Percentiles rank a stretch among this genome's conserved stretches.
Conservation (phyloP, 2,329 filamentous ascomycete genomes). For the Dactylellina leptospora region DNA sequence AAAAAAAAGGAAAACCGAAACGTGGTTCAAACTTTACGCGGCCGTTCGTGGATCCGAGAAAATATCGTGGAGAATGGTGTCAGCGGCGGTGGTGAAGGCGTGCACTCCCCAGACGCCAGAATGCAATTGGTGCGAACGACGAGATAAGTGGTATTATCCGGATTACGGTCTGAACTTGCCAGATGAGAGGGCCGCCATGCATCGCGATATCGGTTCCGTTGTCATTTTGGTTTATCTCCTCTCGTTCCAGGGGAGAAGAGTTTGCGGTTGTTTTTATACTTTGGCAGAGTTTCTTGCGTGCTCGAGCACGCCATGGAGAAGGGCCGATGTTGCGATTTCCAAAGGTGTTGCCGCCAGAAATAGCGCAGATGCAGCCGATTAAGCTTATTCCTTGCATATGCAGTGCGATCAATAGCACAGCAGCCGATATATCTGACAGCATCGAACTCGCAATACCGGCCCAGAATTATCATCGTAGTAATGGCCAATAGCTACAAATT, state of each 20-base stretch:
- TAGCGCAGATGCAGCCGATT: slow-evolving; percentile 25
- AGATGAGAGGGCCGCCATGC: too few species aligned
- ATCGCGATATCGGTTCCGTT: too few species aligned
- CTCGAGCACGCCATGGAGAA: slow-evolving; percentile 34
- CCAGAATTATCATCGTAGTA: not conserved
- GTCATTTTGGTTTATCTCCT: too few species aligned
- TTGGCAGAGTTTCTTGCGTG: slow-evolving; percentile 17
- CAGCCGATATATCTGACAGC: not conserved
- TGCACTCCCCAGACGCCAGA: slow-evolving; percentile 1
- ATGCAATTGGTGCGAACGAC: not conserved
- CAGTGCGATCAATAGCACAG: too few species aligned
- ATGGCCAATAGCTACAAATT: not conserved
- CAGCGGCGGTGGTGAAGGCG: slow-evolving; percentile 7
- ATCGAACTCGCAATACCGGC: slow-evolving; percentile 5
- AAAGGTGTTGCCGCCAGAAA: slow-evolving; percentile 20
- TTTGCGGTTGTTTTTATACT: slow-evolving; percentile 12
- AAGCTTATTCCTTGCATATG: slow-evolving; percentile 43
- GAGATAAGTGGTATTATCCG: slow-evolving; percentile 18
- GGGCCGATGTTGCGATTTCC: too few species aligned
- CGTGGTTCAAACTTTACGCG: too few species aligned
- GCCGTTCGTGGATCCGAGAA: not conserved
- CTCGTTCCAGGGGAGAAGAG: slow-evolving; percentile 1
- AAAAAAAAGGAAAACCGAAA: too few species aligned
- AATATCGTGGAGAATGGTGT: slow-evolving; percentile 16
- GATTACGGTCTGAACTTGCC: slow-evolving; percentile 14